Evolutionary conservation across 768 basidiomycete species (phyloP), one percentile per base, ranked within the genome.

Genomic region (Trichaptum fuscoviolaceum): DNA sequence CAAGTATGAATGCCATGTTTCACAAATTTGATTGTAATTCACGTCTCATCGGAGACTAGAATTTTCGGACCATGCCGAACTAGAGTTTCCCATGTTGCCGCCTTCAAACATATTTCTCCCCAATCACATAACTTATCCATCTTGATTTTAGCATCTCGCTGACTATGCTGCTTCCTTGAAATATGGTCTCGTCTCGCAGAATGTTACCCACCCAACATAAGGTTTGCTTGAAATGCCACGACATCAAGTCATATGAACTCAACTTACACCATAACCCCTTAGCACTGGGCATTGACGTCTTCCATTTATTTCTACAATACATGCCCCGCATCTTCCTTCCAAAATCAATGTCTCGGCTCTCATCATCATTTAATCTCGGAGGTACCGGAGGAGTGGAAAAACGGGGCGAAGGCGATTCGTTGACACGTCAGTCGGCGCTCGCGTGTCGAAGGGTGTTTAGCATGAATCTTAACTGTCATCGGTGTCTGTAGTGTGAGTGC

Each of bases 301-400:
- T 52, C 42, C 20, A 52, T 52, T 52, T 12, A 52, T 52, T 52
- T 20, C 42, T 52, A 20, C 42, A 52, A 52, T 52, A 52, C 42
- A 52, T 52, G 2, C 20, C 42, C 42, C 42, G 3, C 42, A 52
- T 12, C 15, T 52, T 52, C 42, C 42, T 52, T 52, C 42, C 42
- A 52, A 52, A 52, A 52, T 52, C 42, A 20, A 52, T 52, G 42
- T 52, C 15, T 52, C 42, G 10, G 3, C 42, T 52, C 42, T 52
- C 42, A 52, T 52, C 42, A 52, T 52, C 42, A 52, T 52, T 52
- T 52, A 52, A 52, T 52, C 15, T 52, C 42, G 42, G 42, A 52
- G 42, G 42, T 52, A 52, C 42, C 42, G 42, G 42, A 52, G 42
- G 42, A 52, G 42, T 52, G 42, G 42, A 52, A 52, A 52, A 52